Evolutionary conservation across 2,329 filamentous ascomycete species (phyloP).

Genomic region (Colletotrichum falcatum): DNA sequence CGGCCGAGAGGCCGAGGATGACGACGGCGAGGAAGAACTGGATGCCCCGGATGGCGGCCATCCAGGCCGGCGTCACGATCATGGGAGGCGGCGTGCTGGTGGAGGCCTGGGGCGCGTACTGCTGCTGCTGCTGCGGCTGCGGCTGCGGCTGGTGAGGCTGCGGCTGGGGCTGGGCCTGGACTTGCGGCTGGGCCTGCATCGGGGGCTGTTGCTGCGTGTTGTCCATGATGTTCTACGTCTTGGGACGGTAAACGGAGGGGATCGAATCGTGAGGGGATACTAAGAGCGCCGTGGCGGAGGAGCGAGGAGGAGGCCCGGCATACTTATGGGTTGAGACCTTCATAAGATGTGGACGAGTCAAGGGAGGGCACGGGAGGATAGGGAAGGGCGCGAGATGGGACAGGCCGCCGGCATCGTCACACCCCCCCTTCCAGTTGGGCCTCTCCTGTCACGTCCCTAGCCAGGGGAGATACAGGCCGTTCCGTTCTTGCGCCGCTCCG

Average conservation of each 20-base stretch:
- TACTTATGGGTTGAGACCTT: constrained; percentile 31
- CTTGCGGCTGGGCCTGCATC: constrained; percentile 10
- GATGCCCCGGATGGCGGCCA: constrained; percentile 54
- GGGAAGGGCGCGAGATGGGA: constrained; percentile 6
- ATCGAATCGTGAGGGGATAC: not conserved
- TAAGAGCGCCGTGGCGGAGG: constrained; percentile 1
- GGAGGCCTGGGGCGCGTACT: not conserved
- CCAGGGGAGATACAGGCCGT: not conserved
- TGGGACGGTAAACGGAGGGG: not conserved
- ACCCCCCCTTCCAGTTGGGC: too few relatives aligned
- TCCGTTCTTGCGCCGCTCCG: not conserved
- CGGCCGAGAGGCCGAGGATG: constrained; percentile 56
- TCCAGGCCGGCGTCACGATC: constrained; percentile 57
- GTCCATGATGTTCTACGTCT: constrained; percentile 8
- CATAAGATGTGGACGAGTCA: constrained; percentile 21
- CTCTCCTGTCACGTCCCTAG: not conserved
- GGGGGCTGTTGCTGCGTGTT: constrained; percentile 16
- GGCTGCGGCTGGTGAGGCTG: constrained; percentile 16
- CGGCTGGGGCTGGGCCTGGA: not conserved
- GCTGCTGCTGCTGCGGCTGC: constrained; percentile 3
- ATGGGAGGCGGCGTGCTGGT: constrained; percentile 42
- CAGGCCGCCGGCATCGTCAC: constrained; percentile 9
- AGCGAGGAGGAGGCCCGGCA: not conserved
- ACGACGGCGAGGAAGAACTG: constrained; percentile 58
- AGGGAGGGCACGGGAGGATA: constrained; percentile 10